Evolutionary conservation across 2,329 filamentous ascomycete genomes (phyloP).

Genomic region (Pyrenophora graminea): DNA sequence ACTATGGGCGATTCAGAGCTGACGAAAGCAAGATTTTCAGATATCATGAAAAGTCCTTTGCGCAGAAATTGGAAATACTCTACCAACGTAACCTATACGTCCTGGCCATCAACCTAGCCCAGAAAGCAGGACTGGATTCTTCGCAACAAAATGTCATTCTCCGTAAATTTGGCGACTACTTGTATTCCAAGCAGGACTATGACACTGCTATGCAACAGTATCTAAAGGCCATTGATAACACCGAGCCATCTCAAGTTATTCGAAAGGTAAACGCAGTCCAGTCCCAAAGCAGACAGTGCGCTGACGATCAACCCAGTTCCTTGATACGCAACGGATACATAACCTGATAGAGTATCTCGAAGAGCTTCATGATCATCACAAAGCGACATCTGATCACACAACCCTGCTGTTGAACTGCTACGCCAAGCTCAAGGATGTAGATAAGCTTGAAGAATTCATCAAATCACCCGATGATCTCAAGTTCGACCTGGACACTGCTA

Average conservation of each 20-base stretch:
- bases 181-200: conserved; percentile 94
- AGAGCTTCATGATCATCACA: conserved; percentile 91
- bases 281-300: background rate
- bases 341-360: conserved; percentile 97
- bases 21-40: conserved; percentile 67
- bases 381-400: conserved; percentile 92
- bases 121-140: conserved; percentile 79
- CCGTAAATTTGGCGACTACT: conserved; percentile 87
- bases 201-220: conserved; percentile 99
- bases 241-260: conserved; percentile 94
- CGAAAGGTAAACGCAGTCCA: conserved; percentile 65
- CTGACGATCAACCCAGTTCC: conserved; percentile 61
- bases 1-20: conserved; percentile 7
- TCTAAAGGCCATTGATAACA: conserved; percentile 91
- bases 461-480: conserved; percentile 92
- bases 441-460: conserved; percentile 95
- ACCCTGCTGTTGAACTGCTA: conserved; percentile 96
- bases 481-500: conserved; percentile 96
- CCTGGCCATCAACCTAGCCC: conserved; percentile 87
- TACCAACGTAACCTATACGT: conserved; percentile 94
- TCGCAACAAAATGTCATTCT: conserved; percentile 90
- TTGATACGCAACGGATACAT: conserved; percentile 96
- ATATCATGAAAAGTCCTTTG: conserved; percentile 88
- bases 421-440: conserved; percentile 94
- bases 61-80: conserved; percentile 88